Percentiles rank a stretch among this genome's conserved stretches.
These are phyloP conservation scores for Kodamaea fukazawae DNA, from an alignment of 805 yeast species.

Conservation along the genomic window DNA sequence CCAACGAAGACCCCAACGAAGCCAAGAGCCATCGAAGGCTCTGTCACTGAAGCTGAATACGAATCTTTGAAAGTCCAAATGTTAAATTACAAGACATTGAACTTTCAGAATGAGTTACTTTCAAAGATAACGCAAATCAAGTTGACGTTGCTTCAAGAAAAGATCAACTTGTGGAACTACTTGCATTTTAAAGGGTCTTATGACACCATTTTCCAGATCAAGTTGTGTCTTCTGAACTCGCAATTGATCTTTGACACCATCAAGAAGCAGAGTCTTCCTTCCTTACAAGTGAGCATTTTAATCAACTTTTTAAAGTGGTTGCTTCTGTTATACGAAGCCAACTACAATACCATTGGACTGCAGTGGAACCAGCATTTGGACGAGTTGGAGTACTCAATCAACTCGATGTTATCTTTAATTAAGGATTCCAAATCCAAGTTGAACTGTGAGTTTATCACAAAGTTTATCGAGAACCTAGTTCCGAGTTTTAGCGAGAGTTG, in stretches of 20 bases:
- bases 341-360: too few species aligned
- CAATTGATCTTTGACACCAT: conserved; percentile 4
- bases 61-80: conserved; percentile 16
- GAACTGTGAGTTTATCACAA: conserved; percentile 1
- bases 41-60: conserved; percentile 6
- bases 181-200: neutral
- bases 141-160: conserved; percentile 9
- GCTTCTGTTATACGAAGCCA: conserved; percentile 4
- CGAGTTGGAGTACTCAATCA: conserved; percentile 1
- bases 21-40: neutral
- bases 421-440: conserved; percentile 2
- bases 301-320: neutral
- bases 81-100: conserved; percentile 10
- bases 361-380: neutral
- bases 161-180: conserved; percentile 1
- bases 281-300: conserved; percentile 1
- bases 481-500: neutral
- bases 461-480: neutral
- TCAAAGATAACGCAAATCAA: conserved; percentile 14
- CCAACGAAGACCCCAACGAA: neutral
- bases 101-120: conserved; percentile 11
- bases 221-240: neutral
- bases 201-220: conserved; percentile 5
- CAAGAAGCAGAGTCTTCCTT: neutral
- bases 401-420: neutral